Evolutionary conservation across 2,329 filamentous ascomycete species (phyloP), one percentile per base, ranked within the genome.

Genomic region (Botrytis paeoniae): DNA sequence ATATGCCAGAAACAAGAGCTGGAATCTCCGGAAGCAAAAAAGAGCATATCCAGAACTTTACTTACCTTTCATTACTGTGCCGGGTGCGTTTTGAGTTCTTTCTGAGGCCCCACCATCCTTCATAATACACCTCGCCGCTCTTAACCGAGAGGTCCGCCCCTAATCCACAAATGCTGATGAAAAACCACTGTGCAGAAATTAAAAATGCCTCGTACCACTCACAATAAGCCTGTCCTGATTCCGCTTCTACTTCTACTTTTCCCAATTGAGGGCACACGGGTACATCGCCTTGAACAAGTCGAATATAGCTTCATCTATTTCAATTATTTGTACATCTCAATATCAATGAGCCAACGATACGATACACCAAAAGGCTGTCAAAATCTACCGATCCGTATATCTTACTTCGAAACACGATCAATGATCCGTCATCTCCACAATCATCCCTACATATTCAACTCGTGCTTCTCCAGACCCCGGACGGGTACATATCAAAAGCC

Each of bases 401-500:
- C 20, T 59, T 60, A 25, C 35, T 32, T 37, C 59, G 22, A 61
- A 37, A 18, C 32, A 45, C 39, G 45, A 70, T 45, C 51, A 29
- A 32, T 45, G 39, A n/a, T 39, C 35, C 68, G 22, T 70, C 59
- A 63, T 63, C 69, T 71, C 60, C 60, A 41, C 60, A 32, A 12
- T 35, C 39, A 45, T 70, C 54, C 66, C 35, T 51, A 37, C 43
- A 32, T 37, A 18, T 41, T n/a, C 20, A 41, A 59, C 37, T 69
- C 54, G 45, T 45, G 57, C 39, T 71, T 71, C 69, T 71, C 69
- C 69, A 65, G 69, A 71, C 69, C 69, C 69, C 69, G 35, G 69
- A 71, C 69, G 69, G 69, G 35, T 71, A 71, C 69, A 71, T 71
- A 71, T 70, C 69, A 41, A n/a, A 61, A 61, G 35, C 51, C 51